A percentile compares a stretch with the other conserved stretches of the same genome.
phyloP scores from a whole-genome alignment of 73 alveolate genomes.

The Paramecium primaurelia region DNA sequence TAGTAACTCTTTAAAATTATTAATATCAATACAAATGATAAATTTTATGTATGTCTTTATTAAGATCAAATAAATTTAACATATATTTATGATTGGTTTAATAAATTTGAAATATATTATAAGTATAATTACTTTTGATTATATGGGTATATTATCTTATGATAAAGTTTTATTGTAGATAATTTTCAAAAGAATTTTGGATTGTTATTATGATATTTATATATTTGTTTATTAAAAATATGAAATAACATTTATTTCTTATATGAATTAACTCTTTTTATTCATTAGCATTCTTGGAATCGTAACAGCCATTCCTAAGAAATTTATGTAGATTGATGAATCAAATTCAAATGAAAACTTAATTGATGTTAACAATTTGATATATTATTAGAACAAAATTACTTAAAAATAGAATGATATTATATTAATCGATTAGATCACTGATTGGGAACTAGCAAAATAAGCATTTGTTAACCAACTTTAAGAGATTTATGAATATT shows the following conservation, averaged over 20 bases:
- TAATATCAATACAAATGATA: too few relatives aligned
- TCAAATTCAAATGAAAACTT: background rate
- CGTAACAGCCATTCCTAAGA: background rate
- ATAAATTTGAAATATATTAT: too few relatives aligned
- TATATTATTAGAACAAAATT: background rate
- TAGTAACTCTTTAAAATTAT: too few relatives aligned
- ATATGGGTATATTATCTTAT: background rate
- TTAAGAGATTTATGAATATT: background rate
- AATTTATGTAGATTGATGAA: background rate
- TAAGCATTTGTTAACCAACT: background rate
- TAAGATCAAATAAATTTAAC: too few relatives aligned
- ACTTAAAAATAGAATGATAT: background rate
- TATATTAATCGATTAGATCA: background rate
- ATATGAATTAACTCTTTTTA: background rate
- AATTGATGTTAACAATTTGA: background rate
- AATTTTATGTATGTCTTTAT: too few relatives aligned
- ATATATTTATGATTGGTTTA: too few relatives aligned
- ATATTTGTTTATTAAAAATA: background rate
- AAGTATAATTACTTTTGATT: background rate
- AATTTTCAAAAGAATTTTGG: background rate
- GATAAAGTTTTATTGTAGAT: background rate
- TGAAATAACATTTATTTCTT: background rate
- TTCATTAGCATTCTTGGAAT: background rate
- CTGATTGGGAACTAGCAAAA: slow-evolving; percentile 3
- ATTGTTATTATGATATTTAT: background rate